Evolutionary conservation across 371 early-diverging fungal species (phyloP).

Genomic region (Lichtheimia ramosa): DNA sequence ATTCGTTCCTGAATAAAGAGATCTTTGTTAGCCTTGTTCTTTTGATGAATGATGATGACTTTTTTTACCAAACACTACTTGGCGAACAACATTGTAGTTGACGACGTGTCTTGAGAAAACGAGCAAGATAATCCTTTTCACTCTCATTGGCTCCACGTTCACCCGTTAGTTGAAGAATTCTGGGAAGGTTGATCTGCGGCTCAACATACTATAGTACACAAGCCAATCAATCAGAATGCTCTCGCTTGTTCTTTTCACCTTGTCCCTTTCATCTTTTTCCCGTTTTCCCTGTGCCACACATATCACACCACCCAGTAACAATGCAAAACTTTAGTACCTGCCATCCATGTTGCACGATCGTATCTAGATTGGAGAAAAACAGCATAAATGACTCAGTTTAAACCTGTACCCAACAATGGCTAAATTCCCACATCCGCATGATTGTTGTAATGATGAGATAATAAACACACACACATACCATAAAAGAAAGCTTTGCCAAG

Average conservation of each 20-base stretch:
- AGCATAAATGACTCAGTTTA: no score
- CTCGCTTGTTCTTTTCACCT: no score
- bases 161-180: constrained; percentile 45
- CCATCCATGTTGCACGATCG: constrained; percentile 57
- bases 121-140: constrained; percentile 36
- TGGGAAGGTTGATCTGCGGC: constrained; percentile 39
- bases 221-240: not conserved
- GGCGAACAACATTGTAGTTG: constrained; percentile 48
- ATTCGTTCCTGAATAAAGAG: constrained; percentile 27
- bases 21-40: no score
- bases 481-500: constrained; percentile 54
- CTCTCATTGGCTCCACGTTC: constrained; percentile 20
- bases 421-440: not conserved
- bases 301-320: not conserved
- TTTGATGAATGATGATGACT: no score
- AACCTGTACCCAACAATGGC: not conserved
- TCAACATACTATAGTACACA: constrained; percentile 38
- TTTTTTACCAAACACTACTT: constrained; percentile 39
- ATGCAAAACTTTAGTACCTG: constrained; percentile 22
- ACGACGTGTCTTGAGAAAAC: constrained; percentile 44
- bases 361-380: constrained; percentile 24
- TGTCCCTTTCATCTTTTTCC: not conserved
- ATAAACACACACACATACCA: constrained; percentile 21
- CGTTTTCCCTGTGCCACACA: not conserved
- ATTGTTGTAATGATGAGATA: not conserved